Conservation (phyloP, 176 grass and related monocot genomes). For the Aegilops bicornis region DNA sequence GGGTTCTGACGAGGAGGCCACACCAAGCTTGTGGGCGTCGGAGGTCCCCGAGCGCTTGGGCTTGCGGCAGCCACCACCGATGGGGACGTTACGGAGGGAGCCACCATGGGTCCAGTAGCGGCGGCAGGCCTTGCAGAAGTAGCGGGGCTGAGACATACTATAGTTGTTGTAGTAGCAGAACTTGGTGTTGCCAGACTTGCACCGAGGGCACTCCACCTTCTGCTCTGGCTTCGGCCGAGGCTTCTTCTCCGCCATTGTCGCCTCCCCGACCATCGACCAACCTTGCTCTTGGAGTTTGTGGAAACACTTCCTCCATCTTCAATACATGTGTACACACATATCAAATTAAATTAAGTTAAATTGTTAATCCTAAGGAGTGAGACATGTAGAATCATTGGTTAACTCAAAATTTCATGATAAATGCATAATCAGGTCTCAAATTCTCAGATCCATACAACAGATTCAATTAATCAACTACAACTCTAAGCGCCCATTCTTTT, state of each 20-base stretch:
- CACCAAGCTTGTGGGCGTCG: not conserved
- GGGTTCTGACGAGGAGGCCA: not conserved
- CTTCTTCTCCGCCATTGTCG: slow-evolving; percentile 1
- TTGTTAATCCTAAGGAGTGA: not conserved
- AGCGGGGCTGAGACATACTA: slow-evolving; percentile 56
- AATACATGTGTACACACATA: not conserved
- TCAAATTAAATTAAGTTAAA: not conserved
- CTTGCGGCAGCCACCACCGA: slow-evolving; percentile 43
- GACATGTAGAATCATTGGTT: not conserved
- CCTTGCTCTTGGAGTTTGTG: slow-evolving; percentile 4
- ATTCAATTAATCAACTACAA: not conserved
- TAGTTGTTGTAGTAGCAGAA: slow-evolving; percentile 88
- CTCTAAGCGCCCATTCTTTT: not conserved
- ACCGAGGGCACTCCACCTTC: slow-evolving; percentile 51
- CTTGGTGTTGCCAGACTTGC: slow-evolving; percentile 60
- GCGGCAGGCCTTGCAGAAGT: slow-evolving; percentile 54
- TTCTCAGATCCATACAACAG: not conserved
- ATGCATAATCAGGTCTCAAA: not conserved
- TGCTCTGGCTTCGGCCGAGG: slow-evolving; percentile 41
- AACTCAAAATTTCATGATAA: not conserved
- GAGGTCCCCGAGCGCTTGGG: not conserved
- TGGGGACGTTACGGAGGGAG: slow-evolving; percentile 37
- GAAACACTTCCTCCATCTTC: not conserved
- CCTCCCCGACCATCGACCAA: not conserved
- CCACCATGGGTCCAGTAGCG: slow-evolving; percentile 51